Base-by-base conservation (phyloP, 306 rosid genomes). In the Casuarina glauca region DNA sequence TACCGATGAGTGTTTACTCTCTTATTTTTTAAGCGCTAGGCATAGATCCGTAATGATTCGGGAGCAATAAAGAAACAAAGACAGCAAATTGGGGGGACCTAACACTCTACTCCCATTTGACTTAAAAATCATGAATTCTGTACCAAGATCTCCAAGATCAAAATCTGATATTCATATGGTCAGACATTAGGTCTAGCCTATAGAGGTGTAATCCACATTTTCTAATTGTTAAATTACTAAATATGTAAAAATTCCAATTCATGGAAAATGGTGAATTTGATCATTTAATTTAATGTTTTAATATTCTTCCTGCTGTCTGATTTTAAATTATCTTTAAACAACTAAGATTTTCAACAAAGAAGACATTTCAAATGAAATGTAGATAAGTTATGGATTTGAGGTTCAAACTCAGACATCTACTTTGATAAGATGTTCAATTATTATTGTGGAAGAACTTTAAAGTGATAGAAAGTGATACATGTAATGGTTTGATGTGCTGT, bases 141-240 rank as follows among this genome's bases (percentile, higher is more conserved):
- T 6, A 38, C 46, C 70, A 39, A 64, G 8, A 39, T 46, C n/a
- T 15, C 70, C 17, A 64, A 13, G 26, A 39, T 8, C 32, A 39
- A 66, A 16, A 66, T 15, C 10, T 16, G 49, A 5, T 41, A 32
- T 39, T 51, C 66, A 12, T 64, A 50, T 48, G 20, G 36, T 75
- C 2, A 35, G 2, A 50, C 13, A 4, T 19, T 19, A 15, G 35
- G 39, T 70, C 52, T 55, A 50, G 80, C 20, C 64, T 75, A 13
- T 66, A 57, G 61, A 85, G 68, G 68, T 35, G 4, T 54, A 5
- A 26, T 57, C n/a, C 53, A 50, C 35, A 35, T 57, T 63, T n/a
- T 20, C 13, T 50, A 20, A 69, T 63, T 62, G 50, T 7, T 11
- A 46, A 42, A 9, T 69, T 3, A 36, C 3, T 13, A 17, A 17